A percentile compares a stretch with the other conserved stretches of the same genome.
phyloP scores from a whole-genome alignment of 768 basidiomycete genomes.

The Kwoniella newhampshirensis region DNA sequence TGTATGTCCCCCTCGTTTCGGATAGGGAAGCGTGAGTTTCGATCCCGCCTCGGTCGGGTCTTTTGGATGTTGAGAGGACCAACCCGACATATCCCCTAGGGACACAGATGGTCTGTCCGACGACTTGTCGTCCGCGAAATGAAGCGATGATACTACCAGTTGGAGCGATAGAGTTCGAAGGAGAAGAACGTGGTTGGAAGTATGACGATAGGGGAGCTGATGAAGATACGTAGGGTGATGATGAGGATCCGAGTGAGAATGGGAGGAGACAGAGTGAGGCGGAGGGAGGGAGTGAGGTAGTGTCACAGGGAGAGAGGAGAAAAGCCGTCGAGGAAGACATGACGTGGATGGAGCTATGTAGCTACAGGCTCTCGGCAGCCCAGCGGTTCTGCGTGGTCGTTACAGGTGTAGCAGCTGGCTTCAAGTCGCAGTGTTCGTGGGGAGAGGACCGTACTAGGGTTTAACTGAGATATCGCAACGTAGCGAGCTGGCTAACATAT shows the following conservation, averaged over 20 bases:
- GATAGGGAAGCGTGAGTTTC: conserved; percentile 10
- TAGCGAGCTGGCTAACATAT: too few species aligned
- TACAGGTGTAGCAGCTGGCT: too few species aligned
- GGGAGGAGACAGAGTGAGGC: conserved; percentile 38
- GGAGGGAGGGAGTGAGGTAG: conserved; percentile 13
- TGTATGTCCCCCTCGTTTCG: neutral
- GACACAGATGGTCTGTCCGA: conserved; percentile 32
- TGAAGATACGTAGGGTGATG: conserved; percentile 22
- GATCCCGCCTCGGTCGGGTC: conserved; percentile 27
- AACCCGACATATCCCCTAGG: conserved; percentile 38
- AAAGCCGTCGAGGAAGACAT: neutral
- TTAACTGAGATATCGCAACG: too few species aligned
- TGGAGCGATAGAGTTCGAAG: neutral
- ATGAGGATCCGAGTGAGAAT: conserved; percentile 35
- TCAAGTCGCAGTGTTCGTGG: neutral
- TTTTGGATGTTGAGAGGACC: conserved; percentile 20
- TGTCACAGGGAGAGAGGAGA: conserved; percentile 12
- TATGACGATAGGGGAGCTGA: conserved; percentile 22
- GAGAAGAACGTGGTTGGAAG: conserved; percentile 34
- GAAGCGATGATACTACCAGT: conserved; percentile 20
- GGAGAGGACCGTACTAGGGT: too few species aligned
- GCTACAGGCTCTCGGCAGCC: too few species aligned
- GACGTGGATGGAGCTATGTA: neutral
- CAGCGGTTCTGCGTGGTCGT: too few species aligned
- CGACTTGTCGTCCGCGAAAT: conserved; percentile 39